Evolutionary conservation across 108 stramenopile genomes (phyloP).

Genomic region (Cyclostephanos tholiformis): DNA sequence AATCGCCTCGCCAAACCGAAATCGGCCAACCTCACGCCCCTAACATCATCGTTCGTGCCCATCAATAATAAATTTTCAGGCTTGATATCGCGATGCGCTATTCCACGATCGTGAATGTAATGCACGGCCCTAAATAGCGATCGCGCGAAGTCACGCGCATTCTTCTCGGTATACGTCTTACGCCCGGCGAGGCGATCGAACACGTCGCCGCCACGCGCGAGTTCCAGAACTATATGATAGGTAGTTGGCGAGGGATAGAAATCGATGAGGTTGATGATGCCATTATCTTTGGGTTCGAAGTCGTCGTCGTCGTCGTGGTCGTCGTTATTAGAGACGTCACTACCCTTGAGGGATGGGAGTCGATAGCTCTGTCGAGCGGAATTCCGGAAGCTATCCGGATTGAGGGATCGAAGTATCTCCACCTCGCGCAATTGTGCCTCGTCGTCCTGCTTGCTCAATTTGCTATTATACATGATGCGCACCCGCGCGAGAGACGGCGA

Average conservation of each 20-base stretch:
- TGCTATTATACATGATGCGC: constrained; percentile 34
- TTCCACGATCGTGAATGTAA: constrained; percentile 71
- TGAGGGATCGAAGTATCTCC: constrained; percentile 51
- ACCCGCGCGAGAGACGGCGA: no score
- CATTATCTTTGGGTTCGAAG: constrained; percentile 43
- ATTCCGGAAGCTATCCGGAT: constrained; percentile 16
- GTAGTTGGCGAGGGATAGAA: constrained; percentile 72
- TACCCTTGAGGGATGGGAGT: no score
- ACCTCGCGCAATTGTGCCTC: constrained; percentile 71
- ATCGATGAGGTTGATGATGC: constrained; percentile 79
- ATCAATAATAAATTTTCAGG: constrained; percentile 91
- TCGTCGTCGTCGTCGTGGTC: constrained; percentile 12
- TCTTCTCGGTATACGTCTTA: constrained; percentile 83
- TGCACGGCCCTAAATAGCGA: constrained; percentile 68
- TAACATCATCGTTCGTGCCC: constrained; percentile 64
- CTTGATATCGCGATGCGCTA: constrained; percentile 93
- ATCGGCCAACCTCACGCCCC: constrained; percentile 88
- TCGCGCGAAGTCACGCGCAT: constrained; percentile 77
- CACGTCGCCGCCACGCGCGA: constrained; percentile 92
- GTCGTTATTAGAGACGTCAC: neutral
- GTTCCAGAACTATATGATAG: constrained; percentile 88
- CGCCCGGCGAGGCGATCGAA: constrained; percentile 90
- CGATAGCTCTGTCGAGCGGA: neutral
- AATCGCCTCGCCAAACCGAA: constrained; percentile 94
- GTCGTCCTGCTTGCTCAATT: constrained; percentile 49